These are phyloP conservation scores for Tetracentron sinense DNA, from an alignment of 164 flowering plant species.

Conservation along the genomic window DNA sequence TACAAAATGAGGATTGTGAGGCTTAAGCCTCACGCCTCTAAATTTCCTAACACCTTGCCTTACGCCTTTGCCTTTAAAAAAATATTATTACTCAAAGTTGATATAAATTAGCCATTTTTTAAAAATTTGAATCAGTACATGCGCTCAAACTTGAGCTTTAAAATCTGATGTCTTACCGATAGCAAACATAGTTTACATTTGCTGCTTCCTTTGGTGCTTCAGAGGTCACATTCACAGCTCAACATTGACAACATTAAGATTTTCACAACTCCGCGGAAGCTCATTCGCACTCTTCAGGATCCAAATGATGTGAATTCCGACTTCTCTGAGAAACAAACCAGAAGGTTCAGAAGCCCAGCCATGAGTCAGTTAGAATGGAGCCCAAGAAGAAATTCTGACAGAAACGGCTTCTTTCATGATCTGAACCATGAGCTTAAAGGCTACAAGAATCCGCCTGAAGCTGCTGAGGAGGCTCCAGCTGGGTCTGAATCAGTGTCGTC, in stretches of 20 bases:
- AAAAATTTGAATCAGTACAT: background rate
- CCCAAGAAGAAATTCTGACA: constrained; percentile 28
- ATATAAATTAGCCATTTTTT: no score
- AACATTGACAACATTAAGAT: constrained; percentile 51
- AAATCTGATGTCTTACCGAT: background rate
- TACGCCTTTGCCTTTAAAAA: no score
- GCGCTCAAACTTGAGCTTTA: background rate
- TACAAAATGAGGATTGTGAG: no score
- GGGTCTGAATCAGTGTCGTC: constrained; percentile 65
- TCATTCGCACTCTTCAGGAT: constrained; percentile 71
- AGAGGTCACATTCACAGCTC: constrained; percentile 51
- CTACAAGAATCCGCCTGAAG: constrained; percentile 14
- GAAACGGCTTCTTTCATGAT: constrained; percentile 19
- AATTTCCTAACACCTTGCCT: no score
- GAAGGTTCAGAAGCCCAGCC: constrained; percentile 40
- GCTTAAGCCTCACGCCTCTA: no score
- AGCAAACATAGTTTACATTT: background rate
- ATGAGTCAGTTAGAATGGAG: constrained; percentile 32
- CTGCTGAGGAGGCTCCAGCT: constrained; percentile 27
- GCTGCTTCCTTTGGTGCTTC: constrained; percentile 21
- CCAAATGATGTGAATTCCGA: constrained; percentile 28
- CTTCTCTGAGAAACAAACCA: constrained; percentile 27
- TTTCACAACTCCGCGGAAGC: constrained; percentile 76
- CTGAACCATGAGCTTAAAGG: constrained; percentile 15
- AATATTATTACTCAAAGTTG: background rate